Evolutionary conservation across 2,329 filamentous ascomycete genomes (phyloP), one percentile per base, ranked within the genome.

Genomic region (Arthrobotrys sphaeroides): DNA sequence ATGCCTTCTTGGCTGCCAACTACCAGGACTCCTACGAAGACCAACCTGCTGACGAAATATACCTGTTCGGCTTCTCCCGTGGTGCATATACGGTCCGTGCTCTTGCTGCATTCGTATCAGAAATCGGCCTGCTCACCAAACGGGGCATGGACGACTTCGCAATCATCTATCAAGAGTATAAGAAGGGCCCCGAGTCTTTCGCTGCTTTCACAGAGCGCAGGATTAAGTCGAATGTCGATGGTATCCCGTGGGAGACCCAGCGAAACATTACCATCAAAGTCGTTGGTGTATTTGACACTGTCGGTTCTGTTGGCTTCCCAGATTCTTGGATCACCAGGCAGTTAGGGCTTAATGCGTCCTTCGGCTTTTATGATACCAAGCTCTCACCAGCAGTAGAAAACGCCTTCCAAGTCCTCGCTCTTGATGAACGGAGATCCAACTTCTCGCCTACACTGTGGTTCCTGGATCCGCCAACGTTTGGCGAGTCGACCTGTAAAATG

Each of bases 141-240:
- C 83, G 85, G 16, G 86, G 86, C 20, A 84, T 88, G 79, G 84
- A 87, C 20, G 83, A 83, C 79, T 88, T 88, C 78, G 87, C 85
- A 49, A 84, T 85, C 16, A 84, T 88, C 68, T 88, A 87, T 81
- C 85, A 85, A 75, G 86, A 88, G 55, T 79, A 79, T 61, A 77
- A 77, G 24, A 73, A 77, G 42, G 74, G 73, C 0, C 73, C 66
- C 0, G 73, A 77, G 3, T 65, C 66, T 3, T 77, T 77, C 53
- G 6, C 40, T 12, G 67, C 59, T 1, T 77, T 72, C 31, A 72
- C 53, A 4, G 28, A 72, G 12, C 60, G 66, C 12, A 47, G 67
- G 3, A 67, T 70, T 5, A 53, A 28, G 4, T 59, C 66, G 5
- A 77, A 77, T 26, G 36, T 55, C 2, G 73, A 70, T 22, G 73